Percentiles rank a stretch among this genome's conserved stretches.
Evolutionary conservation across 2,329 filamentous ascomycete genomes (phyloP).

Genomic region (Clonostachys byssicola): DNA sequence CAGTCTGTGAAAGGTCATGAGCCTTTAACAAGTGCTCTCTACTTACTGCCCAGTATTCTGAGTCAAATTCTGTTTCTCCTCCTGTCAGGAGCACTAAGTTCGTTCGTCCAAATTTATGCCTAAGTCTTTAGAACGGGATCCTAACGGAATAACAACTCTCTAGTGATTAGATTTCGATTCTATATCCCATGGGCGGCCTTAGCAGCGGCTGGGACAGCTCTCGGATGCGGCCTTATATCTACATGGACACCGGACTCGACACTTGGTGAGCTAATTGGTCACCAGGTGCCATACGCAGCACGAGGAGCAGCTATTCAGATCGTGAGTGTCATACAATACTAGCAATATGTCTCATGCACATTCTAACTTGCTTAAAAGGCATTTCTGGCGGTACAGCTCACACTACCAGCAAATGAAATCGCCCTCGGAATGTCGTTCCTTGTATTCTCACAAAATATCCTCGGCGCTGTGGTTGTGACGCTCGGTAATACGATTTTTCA

Average conservation of each 20-base stretch:
- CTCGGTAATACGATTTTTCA: constrained; percentile 11
- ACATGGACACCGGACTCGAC: constrained; percentile 24
- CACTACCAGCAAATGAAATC: background rate
- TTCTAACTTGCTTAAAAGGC: constrained; percentile 4
- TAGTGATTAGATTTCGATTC: constrained; percentile 4
- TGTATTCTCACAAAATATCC: constrained; percentile 34
- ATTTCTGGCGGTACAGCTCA: constrained; percentile 5
- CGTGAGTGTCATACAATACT: constrained; percentile 5
- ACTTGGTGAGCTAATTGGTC: constrained; percentile 37
- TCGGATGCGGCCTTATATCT: constrained; percentile 30
- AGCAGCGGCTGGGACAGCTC: constrained; percentile 25
- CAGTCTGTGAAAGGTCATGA: constrained; percentile 33
- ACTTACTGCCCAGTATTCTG: constrained; percentile 16
- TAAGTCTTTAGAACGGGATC: background rate
- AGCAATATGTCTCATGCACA: constrained; percentile 2
- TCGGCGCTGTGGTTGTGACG: constrained; percentile 17
- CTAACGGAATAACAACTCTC: background rate
- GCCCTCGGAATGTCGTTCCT: constrained; percentile 8
- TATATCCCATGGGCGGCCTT: constrained; percentile 16
- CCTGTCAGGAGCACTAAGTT: constrained; percentile 17
- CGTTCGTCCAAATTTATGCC: background rate
- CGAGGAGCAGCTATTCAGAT: constrained; percentile 1
- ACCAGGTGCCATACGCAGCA: constrained; percentile 36
- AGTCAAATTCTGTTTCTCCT: constrained; percentile 9
- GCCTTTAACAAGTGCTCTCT: constrained; percentile 15